Evolutionary conservation across 106 monocot genomes (phyloP).

Genomic region (Acanthochlamys bracteata): DNA sequence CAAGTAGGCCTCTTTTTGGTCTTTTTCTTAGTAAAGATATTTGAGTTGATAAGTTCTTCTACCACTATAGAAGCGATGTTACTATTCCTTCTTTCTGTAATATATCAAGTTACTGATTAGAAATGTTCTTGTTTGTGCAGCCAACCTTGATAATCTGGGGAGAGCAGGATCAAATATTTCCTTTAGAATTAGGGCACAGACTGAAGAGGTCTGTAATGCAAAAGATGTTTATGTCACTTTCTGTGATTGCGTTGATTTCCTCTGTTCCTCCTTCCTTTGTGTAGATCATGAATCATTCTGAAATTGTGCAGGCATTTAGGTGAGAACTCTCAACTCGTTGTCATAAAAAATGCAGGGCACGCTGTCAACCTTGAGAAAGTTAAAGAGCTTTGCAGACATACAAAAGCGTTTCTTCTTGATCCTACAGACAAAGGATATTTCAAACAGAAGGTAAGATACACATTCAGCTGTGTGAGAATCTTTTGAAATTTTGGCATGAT

Average conservation of each 20-base stretch:
- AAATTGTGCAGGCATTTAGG: constrained; percentile 26
- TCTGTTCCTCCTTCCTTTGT: neutral
- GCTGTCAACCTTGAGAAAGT: constrained; percentile 42
- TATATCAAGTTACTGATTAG: no score
- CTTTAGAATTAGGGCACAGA: constrained; percentile 37
- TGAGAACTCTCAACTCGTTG: constrained; percentile 29
- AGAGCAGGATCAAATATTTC: constrained; percentile 41
- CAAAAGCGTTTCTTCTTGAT: constrained; percentile 28
- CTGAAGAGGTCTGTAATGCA: constrained; percentile 15
- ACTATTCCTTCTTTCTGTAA: no score
- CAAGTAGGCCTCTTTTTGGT: constrained; percentile 16
- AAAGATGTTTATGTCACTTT: neutral
- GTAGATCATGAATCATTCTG: neutral
- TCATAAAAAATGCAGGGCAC: constrained; percentile 44
- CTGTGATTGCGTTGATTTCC: neutral
- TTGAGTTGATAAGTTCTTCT: no score
- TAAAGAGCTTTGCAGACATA: constrained; percentile 32
- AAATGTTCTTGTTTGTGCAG: constrained; percentile 10
- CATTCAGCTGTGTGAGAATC: neutral
- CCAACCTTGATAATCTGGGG: constrained; percentile 43
- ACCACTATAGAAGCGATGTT: no score
- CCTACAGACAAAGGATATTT: neutral
- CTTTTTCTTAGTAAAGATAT: neutral
- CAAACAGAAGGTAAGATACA: constrained; percentile 14
- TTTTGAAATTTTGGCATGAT: neutral